Base-by-base conservation (phyloP, 768 basidiomycete species). In the Pulveroboletus sp. region DNA sequence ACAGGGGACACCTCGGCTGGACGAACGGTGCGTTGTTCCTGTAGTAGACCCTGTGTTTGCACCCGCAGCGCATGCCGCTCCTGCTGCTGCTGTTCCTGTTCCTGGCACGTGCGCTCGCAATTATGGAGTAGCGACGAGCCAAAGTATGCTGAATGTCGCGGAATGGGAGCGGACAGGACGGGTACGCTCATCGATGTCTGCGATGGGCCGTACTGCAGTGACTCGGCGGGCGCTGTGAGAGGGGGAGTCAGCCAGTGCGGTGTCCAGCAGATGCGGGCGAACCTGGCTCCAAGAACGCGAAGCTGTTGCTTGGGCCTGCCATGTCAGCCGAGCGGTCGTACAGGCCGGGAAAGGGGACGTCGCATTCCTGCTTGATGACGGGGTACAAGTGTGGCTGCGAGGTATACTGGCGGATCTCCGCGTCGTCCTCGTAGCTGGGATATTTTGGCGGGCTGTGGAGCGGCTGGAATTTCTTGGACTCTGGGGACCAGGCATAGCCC, bases 61-160 rank as follows among this genome's bases (percentile, higher is more conserved):
- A 67, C 63, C 47, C 66, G 51, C 44, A 67, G 23, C 17, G 57
- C 67, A 43, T 57, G 65, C 9, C 63, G 56, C 39, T 64, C 64
- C 24, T 63, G 65, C 23, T 67, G 63, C 10, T 66, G 63, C 10
- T 57, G 67, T 69, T 67, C 68, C 63, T 67, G 66, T 66, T 69
- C 66, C 68, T 67, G 66, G 46, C 68, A 67, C 61, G 66, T 69
- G 64, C 66, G 66, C 49, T 67, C 66, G 56, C 66, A 67, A 52
- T 56, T 59, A 55, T 51, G 55, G 56, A 68, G 54, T 10, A 67
- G 47, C 32, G 66, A 69, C 4, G 63, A 33, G 21, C 46, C 66
- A 55, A 62, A 65, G 52, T 68, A 67, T 0, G 62, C 46, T 33
- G 65, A 65, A 56, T 68, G 66, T 42, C 66, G 61, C 19, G 66